Percentiles rank a stretch among this genome's conserved stretches.
phyloP scores from a whole-genome alignment of 148 eudicot species.

The Cornus controversa region DNA sequence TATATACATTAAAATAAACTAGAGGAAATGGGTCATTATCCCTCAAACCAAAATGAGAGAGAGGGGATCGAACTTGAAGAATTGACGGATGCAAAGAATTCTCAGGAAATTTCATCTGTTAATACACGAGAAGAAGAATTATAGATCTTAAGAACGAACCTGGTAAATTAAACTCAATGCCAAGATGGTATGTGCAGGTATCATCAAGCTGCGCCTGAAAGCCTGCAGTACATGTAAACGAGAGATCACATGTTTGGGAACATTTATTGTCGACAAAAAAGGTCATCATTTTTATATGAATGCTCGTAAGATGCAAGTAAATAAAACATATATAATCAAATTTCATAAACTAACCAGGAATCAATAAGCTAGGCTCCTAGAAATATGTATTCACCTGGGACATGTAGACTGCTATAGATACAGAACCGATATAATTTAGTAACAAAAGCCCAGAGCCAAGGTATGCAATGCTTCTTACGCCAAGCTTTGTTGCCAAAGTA shows the following conservation, averaged over 20 bases:
- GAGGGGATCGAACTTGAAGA: neutral
- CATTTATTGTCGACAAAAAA: neutral
- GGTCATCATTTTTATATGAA: neutral
- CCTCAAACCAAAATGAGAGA: neutral
- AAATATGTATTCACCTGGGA: conserved; percentile 58
- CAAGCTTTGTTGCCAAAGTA: conserved; percentile 94
- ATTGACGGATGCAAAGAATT: neutral
- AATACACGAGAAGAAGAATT: neutral
- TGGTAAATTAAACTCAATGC: conserved; percentile 75
- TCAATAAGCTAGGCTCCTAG: neutral
- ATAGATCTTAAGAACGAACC: conserved; percentile 38
- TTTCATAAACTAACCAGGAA: neutral
- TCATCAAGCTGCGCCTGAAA: conserved; percentile 83
- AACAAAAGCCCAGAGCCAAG: conserved; percentile 93
- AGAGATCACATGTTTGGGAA: conserved; percentile 1
- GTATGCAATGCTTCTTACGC: conserved; percentile 88
- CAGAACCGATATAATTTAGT: conserved; percentile 76
- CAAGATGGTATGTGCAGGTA: conserved; percentile 72
- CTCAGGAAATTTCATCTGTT: neutral
- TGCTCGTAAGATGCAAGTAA: neutral
- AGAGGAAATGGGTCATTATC: neutral
- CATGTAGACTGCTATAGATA: conserved; percentile 64
- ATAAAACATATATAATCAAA: neutral
- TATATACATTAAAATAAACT: too few species aligned
- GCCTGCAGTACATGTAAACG: conserved; percentile 48